Evolutionary conservation across 345 rosid genomes (phyloP).

Genomic region (Gossypium sturtianum): DNA sequence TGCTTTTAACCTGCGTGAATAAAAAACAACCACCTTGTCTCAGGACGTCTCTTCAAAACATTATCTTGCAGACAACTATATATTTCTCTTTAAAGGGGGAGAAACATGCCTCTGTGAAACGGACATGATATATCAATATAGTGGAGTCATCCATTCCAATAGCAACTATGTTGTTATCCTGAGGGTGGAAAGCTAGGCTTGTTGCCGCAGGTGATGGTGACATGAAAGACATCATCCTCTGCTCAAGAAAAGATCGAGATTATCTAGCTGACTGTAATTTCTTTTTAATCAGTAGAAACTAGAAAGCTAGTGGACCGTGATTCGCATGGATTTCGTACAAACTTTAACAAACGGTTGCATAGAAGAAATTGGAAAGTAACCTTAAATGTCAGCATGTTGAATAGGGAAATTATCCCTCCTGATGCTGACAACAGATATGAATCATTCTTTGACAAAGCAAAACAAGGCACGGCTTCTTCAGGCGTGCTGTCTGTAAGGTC

Average conservation of each 20-base stretch:
- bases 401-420: too few species aligned
- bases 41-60: background rate
- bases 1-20: background rate
- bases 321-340: too few species aligned
- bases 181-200: constrained; percentile 33
- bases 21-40: background rate
- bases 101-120: background rate
- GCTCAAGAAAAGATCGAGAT: background rate
- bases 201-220: constrained; percentile 33
- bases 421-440: too few species aligned
- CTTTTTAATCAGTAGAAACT: too few species aligned
- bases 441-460: too few species aligned
- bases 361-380: too few species aligned
- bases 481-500: background rate
- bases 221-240: constrained; percentile 29
- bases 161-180: constrained; percentile 36
- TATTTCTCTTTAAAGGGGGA: background rate
- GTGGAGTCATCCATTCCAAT: constrained; percentile 33
- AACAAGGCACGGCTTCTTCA: too few species aligned
- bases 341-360: too few species aligned
- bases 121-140: constrained; percentile 28
- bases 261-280: too few species aligned
- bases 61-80: background rate
- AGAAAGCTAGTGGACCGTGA: too few species aligned
- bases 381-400: too few species aligned